Base-by-base conservation (phyloP, 208 protist genomes). In the Leishmania mexicana region DNA sequence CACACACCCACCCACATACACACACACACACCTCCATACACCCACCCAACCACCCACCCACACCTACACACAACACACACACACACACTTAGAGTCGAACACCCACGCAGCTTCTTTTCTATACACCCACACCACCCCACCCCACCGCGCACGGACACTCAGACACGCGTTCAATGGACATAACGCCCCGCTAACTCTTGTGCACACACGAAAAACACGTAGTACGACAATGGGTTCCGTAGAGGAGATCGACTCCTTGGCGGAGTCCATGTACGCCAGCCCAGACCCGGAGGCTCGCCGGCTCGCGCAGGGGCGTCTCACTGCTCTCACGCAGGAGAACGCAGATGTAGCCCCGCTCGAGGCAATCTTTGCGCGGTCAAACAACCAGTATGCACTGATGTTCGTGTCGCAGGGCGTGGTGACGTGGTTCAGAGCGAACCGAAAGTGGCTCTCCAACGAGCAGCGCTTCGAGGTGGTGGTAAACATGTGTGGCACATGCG, bases 331-430 rank as follows among this genome's bases (percentile, higher is more conserved):
- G 21, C 81, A 89, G 67, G 92, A 96, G 38, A 91, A 88, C 49
- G 84, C 85, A 21, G 87, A 92, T 65, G 57, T 86, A 42, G 78
- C 83, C 6, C 76, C 90, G 5, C 81, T 92, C 3, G 79, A 83
- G 60, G 83, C 83, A 5, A 89, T 95, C 75, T 88, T 97, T 70
- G 81, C 72, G 28, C 85, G 95, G 73, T 95, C 88, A 5, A 94
- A 75, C 60, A 96, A 87, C 78, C 90, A 94, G 76, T 97, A 97
- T 83, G 88, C 90, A 2, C 88, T 97, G 2, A 81, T 96, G 24
- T 96, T 95, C 74, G 89, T 87, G 38, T 85, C 93, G 35, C 95
- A 96, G 79, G 88, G 88, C 31, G 71, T 93, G n/a, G 87, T 96
- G 24, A 64, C 77, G 65, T 95, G 91, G 91, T 95, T 92, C 80